Evolutionary conservation across 352 stramenopile species (phyloP).

Genomic region (Sclerospora graminicola): DNA sequence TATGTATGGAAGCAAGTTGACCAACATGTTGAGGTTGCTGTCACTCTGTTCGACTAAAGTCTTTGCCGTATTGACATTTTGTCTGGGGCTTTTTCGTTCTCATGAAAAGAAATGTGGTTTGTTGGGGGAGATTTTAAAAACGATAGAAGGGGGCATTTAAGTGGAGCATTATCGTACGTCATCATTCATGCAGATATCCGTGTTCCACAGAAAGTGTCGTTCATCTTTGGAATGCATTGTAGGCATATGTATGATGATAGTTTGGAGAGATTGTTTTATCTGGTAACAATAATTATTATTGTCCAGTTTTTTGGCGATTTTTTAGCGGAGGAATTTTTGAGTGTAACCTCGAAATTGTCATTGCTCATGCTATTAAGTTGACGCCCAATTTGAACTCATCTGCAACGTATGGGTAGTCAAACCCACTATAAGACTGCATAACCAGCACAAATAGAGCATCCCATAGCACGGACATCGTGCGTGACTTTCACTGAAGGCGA

Average conservation of each 20-base stretch:
- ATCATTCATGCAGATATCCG: constrained; percentile 71
- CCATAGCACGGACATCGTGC: too few species aligned
- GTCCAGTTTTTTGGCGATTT: constrained; percentile 48
- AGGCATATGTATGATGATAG: constrained; percentile 25
- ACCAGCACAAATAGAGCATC: too few species aligned
- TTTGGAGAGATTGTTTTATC: too few species aligned
- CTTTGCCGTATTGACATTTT: constrained; percentile 51
- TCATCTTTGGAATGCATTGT: constrained; percentile 40
- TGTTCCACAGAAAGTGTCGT: constrained; percentile 25
- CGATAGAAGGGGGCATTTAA: constrained; percentile 48
- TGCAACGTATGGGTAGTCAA: too few species aligned
- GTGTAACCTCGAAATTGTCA: too few species aligned
- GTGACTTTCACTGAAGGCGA: too few species aligned
- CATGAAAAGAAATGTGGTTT: constrained; percentile 37
- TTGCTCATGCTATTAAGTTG: too few species aligned
- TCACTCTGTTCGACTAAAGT: constrained; percentile 46
- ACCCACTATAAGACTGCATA: too few species aligned
- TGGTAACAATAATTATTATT: neutral
- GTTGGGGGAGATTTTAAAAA: constrained; percentile 39
- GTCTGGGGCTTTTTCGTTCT: constrained; percentile 40
- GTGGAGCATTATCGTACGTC: constrained; percentile 57
- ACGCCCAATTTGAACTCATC: too few species aligned
- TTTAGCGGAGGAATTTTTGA: constrained; percentile 33
- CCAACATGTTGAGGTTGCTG: constrained; percentile 51
- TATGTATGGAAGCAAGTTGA: constrained; percentile 54